Conservation (phyloP, 2,329 filamentous ascomycete species). For the Sporothrix protearum region DNA sequence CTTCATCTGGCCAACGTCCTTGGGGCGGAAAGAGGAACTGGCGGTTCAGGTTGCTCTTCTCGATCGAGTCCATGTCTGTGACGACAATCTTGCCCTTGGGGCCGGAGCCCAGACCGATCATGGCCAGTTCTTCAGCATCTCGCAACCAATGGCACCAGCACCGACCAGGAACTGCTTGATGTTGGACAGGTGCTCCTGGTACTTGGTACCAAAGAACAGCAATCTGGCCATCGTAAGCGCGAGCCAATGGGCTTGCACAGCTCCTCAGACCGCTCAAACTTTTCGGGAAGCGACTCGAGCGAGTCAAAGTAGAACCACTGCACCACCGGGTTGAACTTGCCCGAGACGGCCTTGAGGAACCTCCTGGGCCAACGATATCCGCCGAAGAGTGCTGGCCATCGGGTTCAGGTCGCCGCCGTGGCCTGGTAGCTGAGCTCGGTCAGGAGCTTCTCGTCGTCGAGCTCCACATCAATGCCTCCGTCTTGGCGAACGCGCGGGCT, state of each 20-base stretch:
- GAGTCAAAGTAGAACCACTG: conserved; percentile 99
- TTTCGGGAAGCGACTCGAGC: conserved; percentile 84
- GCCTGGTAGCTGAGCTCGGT: conserved; percentile 94
- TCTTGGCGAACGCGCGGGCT: conserved; percentile 68
- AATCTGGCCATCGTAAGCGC: conserved; percentile 96
- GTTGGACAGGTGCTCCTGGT: conserved; percentile 89
- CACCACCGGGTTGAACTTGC: conserved; percentile 92
- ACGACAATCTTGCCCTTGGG: conserved; percentile 85
- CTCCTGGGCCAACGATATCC: conserved; percentile 91
- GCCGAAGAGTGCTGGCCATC: conserved; percentile 93
- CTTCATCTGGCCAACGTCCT: conserved; percentile 94
- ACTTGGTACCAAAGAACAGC: conserved; percentile 94
- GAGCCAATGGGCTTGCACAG: conserved; percentile 79
- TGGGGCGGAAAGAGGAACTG: conserved; percentile 95
- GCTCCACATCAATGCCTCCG: conserved; percentile 73
- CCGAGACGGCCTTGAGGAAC: conserved; percentile 93
- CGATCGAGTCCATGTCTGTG: conserved; percentile 97
- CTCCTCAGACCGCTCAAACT: conserved; percentile 72
- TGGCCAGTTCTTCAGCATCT: conserved; percentile 99
- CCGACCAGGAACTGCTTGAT: conserved; percentile 91
- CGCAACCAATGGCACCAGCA: conserved; percentile 94
- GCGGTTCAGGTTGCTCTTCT: conserved; percentile 97
- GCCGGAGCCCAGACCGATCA: conserved; percentile 91
- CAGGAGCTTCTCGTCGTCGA: conserved; percentile 90
- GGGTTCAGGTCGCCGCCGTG: conserved; percentile 82